Percentiles rank a stretch among this genome's conserved stretches.
These are phyloP conservation scores for Termitomyces sp. DNA, from an alignment of 768 basidiomycete genomes.

Conservation along the genomic window DNA sequence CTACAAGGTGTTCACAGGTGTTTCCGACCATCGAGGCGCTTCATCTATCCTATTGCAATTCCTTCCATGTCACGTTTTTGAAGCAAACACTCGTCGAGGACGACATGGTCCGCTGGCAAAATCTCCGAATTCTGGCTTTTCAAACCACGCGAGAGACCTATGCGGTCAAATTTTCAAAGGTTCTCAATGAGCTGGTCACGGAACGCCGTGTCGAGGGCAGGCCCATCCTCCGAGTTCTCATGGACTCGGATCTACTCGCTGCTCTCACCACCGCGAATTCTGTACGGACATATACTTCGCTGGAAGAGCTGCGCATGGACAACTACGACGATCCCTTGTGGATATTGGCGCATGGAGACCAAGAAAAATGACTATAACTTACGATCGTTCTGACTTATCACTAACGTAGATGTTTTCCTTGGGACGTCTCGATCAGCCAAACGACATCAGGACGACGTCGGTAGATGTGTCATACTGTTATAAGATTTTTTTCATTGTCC, in stretches of 20 bases:
- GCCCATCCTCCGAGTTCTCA: conserved; percentile 24
- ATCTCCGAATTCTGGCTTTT: conserved; percentile 27
- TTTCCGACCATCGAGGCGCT: conserved; percentile 33
- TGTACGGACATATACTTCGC: conserved; percentile 10
- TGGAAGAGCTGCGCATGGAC: conserved; percentile 18
- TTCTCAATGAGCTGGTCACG: conserved; percentile 18
- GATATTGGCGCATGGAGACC: conserved; percentile 21
- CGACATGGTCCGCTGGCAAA: conserved; percentile 20
- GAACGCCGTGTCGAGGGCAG: conserved; percentile 15
- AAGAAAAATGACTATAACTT: not conserved
- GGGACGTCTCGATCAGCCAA: not conserved
- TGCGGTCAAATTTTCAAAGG: conserved; percentile 18
- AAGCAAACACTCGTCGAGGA: conserved; percentile 17
- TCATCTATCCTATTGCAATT: conserved; percentile 26
- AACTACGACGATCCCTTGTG: conserved; percentile 34
- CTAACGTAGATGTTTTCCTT: not conserved
- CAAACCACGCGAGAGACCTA: conserved; percentile 26
- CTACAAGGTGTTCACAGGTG: conserved; percentile 20
- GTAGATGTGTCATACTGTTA: not conserved
- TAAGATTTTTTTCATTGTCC: not conserved
- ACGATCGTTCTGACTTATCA: not conserved
- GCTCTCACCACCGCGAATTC: conserved; percentile 11
- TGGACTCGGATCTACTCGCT: conserved; percentile 28
- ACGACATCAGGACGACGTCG: not conserved
- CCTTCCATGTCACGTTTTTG: conserved; percentile 21